Base-by-base conservation (phyloP, 768 basidiomycete genomes). In the Zangia roseola region DNA sequence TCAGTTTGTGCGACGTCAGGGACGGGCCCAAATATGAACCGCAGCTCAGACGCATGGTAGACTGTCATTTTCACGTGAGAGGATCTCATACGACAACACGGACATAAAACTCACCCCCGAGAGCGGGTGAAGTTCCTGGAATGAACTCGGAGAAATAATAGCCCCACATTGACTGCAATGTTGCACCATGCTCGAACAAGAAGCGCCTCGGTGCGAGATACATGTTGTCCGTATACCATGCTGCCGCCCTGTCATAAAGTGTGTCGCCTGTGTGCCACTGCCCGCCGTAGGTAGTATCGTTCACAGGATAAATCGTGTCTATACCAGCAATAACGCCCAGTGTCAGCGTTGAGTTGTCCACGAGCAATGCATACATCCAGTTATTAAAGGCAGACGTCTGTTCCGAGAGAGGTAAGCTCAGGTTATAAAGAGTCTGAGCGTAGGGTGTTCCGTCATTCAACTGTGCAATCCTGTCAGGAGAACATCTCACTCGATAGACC, bases 151-250 rank as follows among this genome's bases (percentile, higher is more conserved):
- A 68, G 56, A 83, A 83, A 53, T 74, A 72, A 45, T 84, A 83
- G 0, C 65, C 77, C 61, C 75, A 84, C 55, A 77, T 72, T 0
- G 75, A 73, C 53, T 80, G 79, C 21, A 69, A 52, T 0, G 69
- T 52, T 3, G 81, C 72, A 0, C 74, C 81, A 36, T 75, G 68
- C 20, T 75, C 65, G 49, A 80, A 77, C 45, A 82, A 78, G 37
- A 76, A 65, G 33, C 81, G 66, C 25, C 81, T 58, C 0, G 79
- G 71, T 0, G 75, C 70, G 26, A 83, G 65, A 59, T 72, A 84
- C 78, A 82, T 82, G 44, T 72, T 66, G 51, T 79, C 80, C 1
- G 78, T 78, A 53, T 83, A 84, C 77, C 78, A 84, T 0, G 81
- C 70, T 38, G 64, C 76, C 0, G 71, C 76, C 38, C 82, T 63